Conservation (phyloP, 495 filamentous ascomycete species). For the Lindgomyces ingoldianus region DNA sequence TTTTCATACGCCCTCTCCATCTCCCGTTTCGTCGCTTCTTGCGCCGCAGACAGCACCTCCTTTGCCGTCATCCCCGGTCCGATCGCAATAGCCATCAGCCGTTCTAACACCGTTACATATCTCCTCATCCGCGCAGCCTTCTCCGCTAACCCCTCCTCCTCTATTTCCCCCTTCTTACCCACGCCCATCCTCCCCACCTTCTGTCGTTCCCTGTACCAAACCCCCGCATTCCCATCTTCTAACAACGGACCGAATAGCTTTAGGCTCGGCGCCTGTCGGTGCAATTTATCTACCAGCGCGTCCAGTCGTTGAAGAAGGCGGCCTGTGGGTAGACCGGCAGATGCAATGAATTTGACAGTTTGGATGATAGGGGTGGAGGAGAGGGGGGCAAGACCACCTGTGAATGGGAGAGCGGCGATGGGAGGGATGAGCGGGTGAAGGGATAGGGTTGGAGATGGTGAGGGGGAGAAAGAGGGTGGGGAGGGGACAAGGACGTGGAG, state of each 20-base stretch:
- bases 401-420: constrained; percentile 24
- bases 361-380: constrained; percentile 14
- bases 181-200: constrained; percentile 13
- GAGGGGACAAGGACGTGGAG: constrained; percentile 8
- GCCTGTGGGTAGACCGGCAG: constrained; percentile 16
- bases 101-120: constrained; percentile 25
- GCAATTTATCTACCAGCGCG: constrained; percentile 27
- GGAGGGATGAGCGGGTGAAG: constrained; percentile 8
- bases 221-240: constrained; percentile 9
- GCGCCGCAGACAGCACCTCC: constrained; percentile 8
- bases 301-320: constrained; percentile 31
- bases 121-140: constrained; percentile 16
- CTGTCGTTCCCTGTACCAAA: constrained; percentile 20
- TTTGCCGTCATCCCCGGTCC: constrained; percentile 5
- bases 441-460: not conserved
- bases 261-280: constrained; percentile 14
- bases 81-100: constrained; percentile 16
- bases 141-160: constrained; percentile 11
- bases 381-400: constrained; percentile 21
- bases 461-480: constrained; percentile 8
- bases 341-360: constrained; percentile 18
- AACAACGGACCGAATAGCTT: constrained; percentile 25
- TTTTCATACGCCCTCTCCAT: constrained; percentile 15
- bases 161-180: not conserved
- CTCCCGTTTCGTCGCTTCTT: constrained; percentile 15